Evolutionary conservation across 345 rosid species (phyloP).

Genomic region (thale cress (Arabidopsis thaliana)): TAIR10.1 NC_003070.9:10177501-10178000

Average conservation of each 20-base stretch:
- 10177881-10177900: slow-evolving; percentile 94
- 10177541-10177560: slow-evolving; percentile 9
- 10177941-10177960: slow-evolving; percentile 98
- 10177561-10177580: slow-evolving; percentile 7
- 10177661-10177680: slow-evolving; percentile 81
- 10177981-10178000: slow-evolving; percentile 7
- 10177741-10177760: slow-evolving; percentile 60
- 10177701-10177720: slow-evolving; percentile 91
- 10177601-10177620: slow-evolving; percentile 67
- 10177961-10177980: slow-evolving; percentile 20
- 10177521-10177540: not conserved
- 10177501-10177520: slow-evolving; percentile 7
- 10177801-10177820: not conserved
- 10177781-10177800: slow-evolving; percentile 53
- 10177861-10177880: slow-evolving; percentile 91
- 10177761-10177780: slow-evolving; percentile 88
- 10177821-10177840: not conserved
- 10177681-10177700: slow-evolving; percentile 85
- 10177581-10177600: slow-evolving; percentile 4
- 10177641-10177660: slow-evolving; percentile 94
- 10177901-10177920: slow-evolving; percentile 96
- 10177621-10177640: slow-evolving; percentile 88
- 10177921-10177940: slow-evolving; percentile 90
- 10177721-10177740: slow-evolving; percentile 82
- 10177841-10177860: slow-evolving; percentile 49